Percentiles rank a stretch among this genome's conserved stretches.
Conservation (phyloP, 2,329 filamentous ascomycete genomes). For the Alternaria angustiovoidea region DNA sequence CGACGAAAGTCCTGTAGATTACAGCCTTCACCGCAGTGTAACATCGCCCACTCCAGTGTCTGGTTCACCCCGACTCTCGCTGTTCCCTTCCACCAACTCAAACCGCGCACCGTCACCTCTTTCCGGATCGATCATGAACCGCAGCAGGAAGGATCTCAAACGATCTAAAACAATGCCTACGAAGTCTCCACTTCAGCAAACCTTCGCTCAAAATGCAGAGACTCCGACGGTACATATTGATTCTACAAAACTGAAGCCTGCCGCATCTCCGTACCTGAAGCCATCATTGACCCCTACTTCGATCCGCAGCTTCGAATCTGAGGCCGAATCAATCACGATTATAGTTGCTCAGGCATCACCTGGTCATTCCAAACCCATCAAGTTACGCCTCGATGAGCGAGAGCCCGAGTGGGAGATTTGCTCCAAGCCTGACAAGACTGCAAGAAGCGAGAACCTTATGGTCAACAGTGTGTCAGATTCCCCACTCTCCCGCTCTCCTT, state of each 20-base stretch:
- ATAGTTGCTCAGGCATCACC: constrained; percentile 29
- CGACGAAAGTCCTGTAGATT: constrained; percentile 26
- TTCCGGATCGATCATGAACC: constrained; percentile 24
- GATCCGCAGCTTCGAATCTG: constrained; percentile 41
- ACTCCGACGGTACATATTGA: constrained; percentile 10
- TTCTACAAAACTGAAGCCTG: constrained; percentile 15
- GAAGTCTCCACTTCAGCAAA: constrained; percentile 39
- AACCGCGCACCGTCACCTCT: constrained; percentile 40
- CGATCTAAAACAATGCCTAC: constrained; percentile 43
- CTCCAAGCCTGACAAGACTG: constrained; percentile 26
- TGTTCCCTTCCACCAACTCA: constrained; percentile 41
- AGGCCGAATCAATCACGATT: constrained; percentile 40
- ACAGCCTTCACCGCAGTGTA: constrained; percentile 36
- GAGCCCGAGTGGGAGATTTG: constrained; percentile 46
- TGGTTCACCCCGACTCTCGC: constrained; percentile 40
- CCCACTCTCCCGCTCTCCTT: constrained; percentile 21
- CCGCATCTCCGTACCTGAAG: constrained; percentile 22
- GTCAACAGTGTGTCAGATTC: constrained; percentile 2
- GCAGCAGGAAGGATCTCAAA: constrained; percentile 31
- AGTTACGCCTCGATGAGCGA: constrained; percentile 31
- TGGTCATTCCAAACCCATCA: constrained; percentile 23
- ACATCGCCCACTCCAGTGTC: constrained; percentile 45
- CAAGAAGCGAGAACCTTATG: constrained; percentile 16
- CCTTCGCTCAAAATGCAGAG: constrained; percentile 23
- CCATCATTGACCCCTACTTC: constrained; percentile 38